phyloP scores from a whole-genome alignment of 441 rosid genomes.

The Pelargonium australe region DNA sequence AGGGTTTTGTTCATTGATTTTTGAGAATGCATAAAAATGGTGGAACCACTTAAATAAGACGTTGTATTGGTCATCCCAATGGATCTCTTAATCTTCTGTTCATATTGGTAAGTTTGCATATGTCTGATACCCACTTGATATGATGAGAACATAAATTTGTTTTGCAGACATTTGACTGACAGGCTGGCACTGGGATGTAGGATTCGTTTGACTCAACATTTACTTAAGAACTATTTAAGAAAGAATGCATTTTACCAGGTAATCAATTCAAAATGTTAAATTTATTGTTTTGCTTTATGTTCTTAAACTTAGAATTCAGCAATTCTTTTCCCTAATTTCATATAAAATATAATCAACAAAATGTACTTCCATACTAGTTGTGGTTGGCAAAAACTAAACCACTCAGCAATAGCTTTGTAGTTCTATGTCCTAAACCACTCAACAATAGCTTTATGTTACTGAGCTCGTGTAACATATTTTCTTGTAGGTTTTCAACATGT shows the following conservation, averaged over 20 bases:
- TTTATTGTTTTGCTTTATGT: neutral
- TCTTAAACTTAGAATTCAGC: constrained; percentile 5
- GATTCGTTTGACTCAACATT: constrained; percentile 83
- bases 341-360: neutral
- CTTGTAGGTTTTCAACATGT: constrained; percentile 81
- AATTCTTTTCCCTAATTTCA: constrained; percentile 3
- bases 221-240: constrained; percentile 79
- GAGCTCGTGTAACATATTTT: constrained; percentile 12
- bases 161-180: constrained; percentile 75
- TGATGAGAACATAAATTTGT: constrained; percentile 10
- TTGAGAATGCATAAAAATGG: neutral
- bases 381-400: neutral
- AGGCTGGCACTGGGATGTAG: constrained; percentile 97
- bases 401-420: neutral
- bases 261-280: constrained; percentile 9
- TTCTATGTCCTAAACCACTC: neutral
- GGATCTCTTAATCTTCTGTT: neutral
- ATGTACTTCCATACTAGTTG: neutral
- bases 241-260: constrained; percentile 98
- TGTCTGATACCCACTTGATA: neutral
- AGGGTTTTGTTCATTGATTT: neutral
- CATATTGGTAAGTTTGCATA: neutral
- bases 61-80: neutral
- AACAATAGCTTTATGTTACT: constrained; percentile 3
- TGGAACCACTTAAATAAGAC: constrained; percentile 5